phyloP scores from a whole-genome alignment of 2,329 filamentous ascomycete species.

The Zelopaecilomyces penicillatus region DNA sequence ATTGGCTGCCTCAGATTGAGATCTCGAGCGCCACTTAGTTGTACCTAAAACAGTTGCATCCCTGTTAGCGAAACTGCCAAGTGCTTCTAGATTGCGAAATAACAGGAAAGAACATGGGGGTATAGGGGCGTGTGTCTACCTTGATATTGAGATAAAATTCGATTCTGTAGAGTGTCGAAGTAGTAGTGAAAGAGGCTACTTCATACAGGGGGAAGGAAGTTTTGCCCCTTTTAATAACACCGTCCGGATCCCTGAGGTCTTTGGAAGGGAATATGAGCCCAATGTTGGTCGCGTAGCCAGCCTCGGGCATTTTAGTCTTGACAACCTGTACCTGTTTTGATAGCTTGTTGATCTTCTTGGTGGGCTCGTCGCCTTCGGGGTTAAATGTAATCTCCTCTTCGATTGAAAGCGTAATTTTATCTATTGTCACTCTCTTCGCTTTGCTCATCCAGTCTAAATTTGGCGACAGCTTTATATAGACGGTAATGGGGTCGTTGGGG shows the following conservation, averaged over 20 bases:
- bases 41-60: constrained; percentile 51
- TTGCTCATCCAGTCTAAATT: constrained; percentile 89
- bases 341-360: constrained; percentile 79
- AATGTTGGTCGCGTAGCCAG: constrained; percentile 87
- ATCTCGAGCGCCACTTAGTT: constrained; percentile 79
- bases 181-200: constrained; percentile 86
- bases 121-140: too few relatives aligned
- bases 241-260: constrained; percentile 78
- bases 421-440: constrained; percentile 84
- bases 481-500: constrained; percentile 86
- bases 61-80: constrained; percentile 10
- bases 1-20: constrained; percentile 86
- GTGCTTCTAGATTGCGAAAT: neutral
- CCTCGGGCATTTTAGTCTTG: constrained; percentile 77
- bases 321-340: constrained; percentile 76
- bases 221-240: constrained; percentile 76
- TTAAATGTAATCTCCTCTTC: constrained; percentile 99
- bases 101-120: neutral
- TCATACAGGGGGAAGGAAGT: constrained; percentile 83
- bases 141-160: constrained; percentile 95
- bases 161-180: constrained; percentile 92
- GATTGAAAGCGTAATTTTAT: constrained; percentile 86
- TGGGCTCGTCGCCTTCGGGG: constrained; percentile 90
- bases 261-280: constrained; percentile 86
- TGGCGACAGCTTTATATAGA: constrained; percentile 89